Evolutionary conservation across 495 filamentous ascomycete species (phyloP), one percentile per base, ranked within the genome.

Genomic region (Entonaema liquescens): DNA sequence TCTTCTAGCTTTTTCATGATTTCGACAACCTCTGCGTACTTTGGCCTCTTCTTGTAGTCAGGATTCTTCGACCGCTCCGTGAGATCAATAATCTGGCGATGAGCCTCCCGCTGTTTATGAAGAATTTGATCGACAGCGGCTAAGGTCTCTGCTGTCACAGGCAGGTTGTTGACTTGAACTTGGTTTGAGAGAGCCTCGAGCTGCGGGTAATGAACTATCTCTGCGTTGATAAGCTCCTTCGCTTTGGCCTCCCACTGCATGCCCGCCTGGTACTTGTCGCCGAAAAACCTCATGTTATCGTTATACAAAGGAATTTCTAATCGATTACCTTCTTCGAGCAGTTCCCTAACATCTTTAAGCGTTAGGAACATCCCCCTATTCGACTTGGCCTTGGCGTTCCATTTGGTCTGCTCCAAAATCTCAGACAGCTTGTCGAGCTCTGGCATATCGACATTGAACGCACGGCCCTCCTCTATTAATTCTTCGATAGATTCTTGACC

Each of bases 21-120:
- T 40, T 97, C 92, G 0, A 90, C 88, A 53, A 98, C 92, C 76
- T 98, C 95, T 55, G 89, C 88, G 79, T 99, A 99, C 71, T 89
- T 92, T 0, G 95, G 95, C 15, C 95, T 88, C 62, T 95, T 89
- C 23, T 86, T 84, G 65, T 92, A 87, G 72, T 98, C 90, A 6
- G 85, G 80, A 28, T 93, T 83, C 68, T 89, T 90, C 67, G 90
- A 94, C 59, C 89, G 88, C 47, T 95, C 89, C 67, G 89, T 94
- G 1, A 98, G 80, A 26, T 89, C 87, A 52, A 92, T 80, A 54
- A 98, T 96, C 74, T 93, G 91, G 38, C 91, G 89, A 76, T 97
- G 94, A 1, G 94, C 93, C 77, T 98, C 95, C 53, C 96, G 91
- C 77, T 99, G 95, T 81, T 97, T 98, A 76, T 93, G 93, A 64